Percentiles rank a stretch among this genome's conserved stretches.
These are phyloP conservation scores for Phaffomyces opuntiae DNA, from an alignment of 805 yeast species.

Conservation along the genomic window DNA sequence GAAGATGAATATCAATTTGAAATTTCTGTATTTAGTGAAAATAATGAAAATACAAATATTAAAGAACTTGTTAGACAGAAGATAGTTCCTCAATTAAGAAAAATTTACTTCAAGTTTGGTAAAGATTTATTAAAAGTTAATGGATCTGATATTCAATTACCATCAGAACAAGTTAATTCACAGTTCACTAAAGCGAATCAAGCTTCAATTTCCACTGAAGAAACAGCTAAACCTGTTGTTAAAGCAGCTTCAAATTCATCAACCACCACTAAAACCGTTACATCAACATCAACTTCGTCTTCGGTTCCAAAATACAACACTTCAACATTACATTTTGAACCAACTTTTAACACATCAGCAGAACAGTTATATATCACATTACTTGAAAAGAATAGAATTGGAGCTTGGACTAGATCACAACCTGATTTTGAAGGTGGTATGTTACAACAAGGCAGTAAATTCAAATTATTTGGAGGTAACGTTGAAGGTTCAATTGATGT, in stretches of 20 bases:
- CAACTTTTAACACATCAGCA: slow-evolving; percentile 81
- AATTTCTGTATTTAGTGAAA: slow-evolving; percentile 51
- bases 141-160: slow-evolving; percentile 84
- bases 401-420: slow-evolving; percentile 83
- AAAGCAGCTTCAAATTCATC: slow-evolving; percentile 5
- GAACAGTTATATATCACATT: slow-evolving; percentile 77
- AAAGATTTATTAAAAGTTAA: slow-evolving; percentile 65
- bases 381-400: slow-evolving; percentile 66
- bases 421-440: slow-evolving; percentile 46
- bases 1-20: slow-evolving; percentile 82
- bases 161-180: slow-evolving; percentile 56
- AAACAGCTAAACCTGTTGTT: slow-evolving; percentile 7
- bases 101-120: slow-evolving; percentile 59
- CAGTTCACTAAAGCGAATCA: slow-evolving; percentile 47
- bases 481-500: slow-evolving; percentile 63
- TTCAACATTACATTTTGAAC: slow-evolving; percentile 66
- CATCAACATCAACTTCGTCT: slow-evolving; percentile 13
- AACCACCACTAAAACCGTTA: slow-evolving; percentile 8
- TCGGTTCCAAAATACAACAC: slow-evolving; percentile 67
- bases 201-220: slow-evolving; percentile 7
- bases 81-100: slow-evolving; percentile 66
- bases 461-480: slow-evolving; percentile 80
- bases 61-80: slow-evolving; percentile 41
- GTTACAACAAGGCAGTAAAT: slow-evolving; percentile 48
- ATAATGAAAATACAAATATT: slow-evolving; percentile 45